Conservation (phyloP, 805 yeast genomes). For the Blastobotrys peoriensis region DNA sequence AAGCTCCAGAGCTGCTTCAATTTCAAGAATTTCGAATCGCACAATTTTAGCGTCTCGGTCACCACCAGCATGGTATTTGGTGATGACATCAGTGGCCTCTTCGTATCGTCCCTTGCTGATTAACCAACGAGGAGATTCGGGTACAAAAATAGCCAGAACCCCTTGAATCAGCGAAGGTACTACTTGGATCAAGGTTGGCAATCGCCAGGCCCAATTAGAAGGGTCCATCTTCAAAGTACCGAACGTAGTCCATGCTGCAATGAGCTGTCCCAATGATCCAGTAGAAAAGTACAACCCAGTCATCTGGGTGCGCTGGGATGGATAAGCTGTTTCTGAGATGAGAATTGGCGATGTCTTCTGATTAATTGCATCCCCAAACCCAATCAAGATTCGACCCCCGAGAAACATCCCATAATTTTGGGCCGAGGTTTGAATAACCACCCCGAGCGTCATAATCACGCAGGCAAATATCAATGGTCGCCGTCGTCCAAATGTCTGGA, state of each 20-base stretch:
- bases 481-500: slow-evolving; percentile 61
- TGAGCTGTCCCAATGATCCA: slow-evolving; percentile 62
- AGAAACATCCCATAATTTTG: slow-evolving; percentile 56
- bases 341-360: slow-evolving; percentile 76
- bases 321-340: slow-evolving; percentile 66
- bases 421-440: slow-evolving; percentile 39
- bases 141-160: slow-evolving; percentile 49
- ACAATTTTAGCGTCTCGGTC: slow-evolving; percentile 9
- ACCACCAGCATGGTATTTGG: slow-evolving; percentile 16
- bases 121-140: slow-evolving; percentile 82
- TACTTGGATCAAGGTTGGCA: slow-evolving; percentile 67
- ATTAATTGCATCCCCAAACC: slow-evolving; percentile 67
- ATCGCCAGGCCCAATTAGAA: slow-evolving; percentile 53
- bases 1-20: slow-evolving; percentile 1
- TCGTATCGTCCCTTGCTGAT: slow-evolving; percentile 57
- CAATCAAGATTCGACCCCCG: slow-evolving; percentile 64
- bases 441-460: slow-evolving; percentile 50
- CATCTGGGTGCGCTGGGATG: slow-evolving; percentile 56
- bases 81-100: slow-evolving; percentile 33
- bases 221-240: slow-evolving; percentile 46
- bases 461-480: slow-evolving; percentile 53
- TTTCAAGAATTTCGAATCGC: slow-evolving; percentile 10
- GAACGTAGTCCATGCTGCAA: slow-evolving; percentile 73
- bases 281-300: slow-evolving; percentile 63
- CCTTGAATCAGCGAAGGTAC: slow-evolving; percentile 54